Evolutionary conservation across 2,329 filamentous ascomycete genomes (phyloP).

Genomic region (Diplodia sapinea): DNA sequence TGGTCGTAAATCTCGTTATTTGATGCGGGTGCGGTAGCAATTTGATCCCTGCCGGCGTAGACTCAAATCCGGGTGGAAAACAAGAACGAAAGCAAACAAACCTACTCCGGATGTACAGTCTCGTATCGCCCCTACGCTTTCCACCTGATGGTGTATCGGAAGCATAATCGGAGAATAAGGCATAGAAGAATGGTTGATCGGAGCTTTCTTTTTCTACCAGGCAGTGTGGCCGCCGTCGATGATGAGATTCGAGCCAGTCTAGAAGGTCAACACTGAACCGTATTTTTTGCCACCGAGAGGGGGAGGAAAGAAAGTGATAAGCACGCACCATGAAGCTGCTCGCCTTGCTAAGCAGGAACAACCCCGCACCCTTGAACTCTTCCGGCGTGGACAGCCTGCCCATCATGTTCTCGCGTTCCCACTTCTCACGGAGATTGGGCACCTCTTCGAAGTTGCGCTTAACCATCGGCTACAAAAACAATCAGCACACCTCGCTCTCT

Average conservation of each 20-base stretch:
- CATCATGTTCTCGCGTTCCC: conserved; percentile 85
- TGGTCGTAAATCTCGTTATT: neutral
- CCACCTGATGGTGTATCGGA: neutral
- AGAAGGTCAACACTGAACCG: neutral
- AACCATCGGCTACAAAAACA: conserved; percentile 68
- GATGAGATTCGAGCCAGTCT: conserved; percentile 44
- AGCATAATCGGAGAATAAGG: neutral
- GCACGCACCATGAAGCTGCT: conserved; percentile 45
- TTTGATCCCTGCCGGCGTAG: neutral
- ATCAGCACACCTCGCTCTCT: neutral
- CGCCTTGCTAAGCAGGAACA: conserved; percentile 45
- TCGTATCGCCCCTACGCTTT: conserved; percentile 1
- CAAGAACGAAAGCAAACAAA: neutral
- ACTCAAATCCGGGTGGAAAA: neutral
- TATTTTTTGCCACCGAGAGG: neutral
- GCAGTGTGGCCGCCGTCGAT: conserved; percentile 46
- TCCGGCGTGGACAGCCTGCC: conserved; percentile 47
- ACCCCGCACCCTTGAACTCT: conserved; percentile 44
- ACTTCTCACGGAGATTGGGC: conserved; percentile 65
- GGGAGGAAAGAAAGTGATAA: neutral
- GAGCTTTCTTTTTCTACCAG: conserved; percentile 36
- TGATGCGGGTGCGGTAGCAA: neutral
- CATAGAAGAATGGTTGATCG: neutral
- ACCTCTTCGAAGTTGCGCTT: conserved; percentile 75
- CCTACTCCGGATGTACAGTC: neutral